phyloP scores from a whole-genome alignment of 176 grass and related monocot genomes.

The Stipa capillata region DNA sequence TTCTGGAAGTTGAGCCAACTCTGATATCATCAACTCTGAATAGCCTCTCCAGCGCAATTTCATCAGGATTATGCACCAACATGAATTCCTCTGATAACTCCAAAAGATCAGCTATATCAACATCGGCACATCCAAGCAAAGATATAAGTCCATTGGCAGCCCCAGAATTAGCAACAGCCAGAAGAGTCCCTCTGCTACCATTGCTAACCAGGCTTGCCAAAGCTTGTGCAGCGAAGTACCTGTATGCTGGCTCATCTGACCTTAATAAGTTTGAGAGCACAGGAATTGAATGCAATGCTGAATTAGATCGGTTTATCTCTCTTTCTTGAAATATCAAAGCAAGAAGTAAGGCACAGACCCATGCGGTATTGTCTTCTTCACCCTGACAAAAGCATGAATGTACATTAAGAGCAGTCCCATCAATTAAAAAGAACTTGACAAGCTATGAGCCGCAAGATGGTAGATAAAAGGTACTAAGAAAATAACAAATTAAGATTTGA shows the following conservation, averaged over 20 bases:
- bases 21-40: constrained; percentile 99
- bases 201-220: constrained; percentile 85
- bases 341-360: constrained; percentile 90
- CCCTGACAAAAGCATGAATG: constrained; percentile 49
- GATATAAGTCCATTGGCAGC: constrained; percentile 77
- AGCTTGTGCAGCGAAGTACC: constrained; percentile 97
- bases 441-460: background rate
- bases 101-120: constrained; percentile 91
- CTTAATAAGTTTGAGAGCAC: constrained; percentile 88
- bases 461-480: background rate
- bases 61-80: constrained; percentile 75
- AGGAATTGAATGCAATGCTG: constrained; percentile 72
- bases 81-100: constrained; percentile 93
- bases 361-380: constrained; percentile 92
- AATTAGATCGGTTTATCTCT: constrained; percentile 79
- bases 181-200: constrained; percentile 93
- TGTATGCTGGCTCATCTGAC: constrained; percentile 88
- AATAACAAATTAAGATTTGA: background rate
- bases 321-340: constrained; percentile 92
- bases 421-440: background rate
- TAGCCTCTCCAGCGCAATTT: constrained; percentile 84
- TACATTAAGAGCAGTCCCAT: background rate
- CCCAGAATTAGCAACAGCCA: constrained; percentile 98
- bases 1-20: constrained; percentile 77
- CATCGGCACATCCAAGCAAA: constrained; percentile 94